Percentiles rank a stretch among this genome's conserved stretches.
phyloP scores from a whole-genome alignment of 495 filamentous ascomycete species.

The Penicillium desertorum region DNA sequence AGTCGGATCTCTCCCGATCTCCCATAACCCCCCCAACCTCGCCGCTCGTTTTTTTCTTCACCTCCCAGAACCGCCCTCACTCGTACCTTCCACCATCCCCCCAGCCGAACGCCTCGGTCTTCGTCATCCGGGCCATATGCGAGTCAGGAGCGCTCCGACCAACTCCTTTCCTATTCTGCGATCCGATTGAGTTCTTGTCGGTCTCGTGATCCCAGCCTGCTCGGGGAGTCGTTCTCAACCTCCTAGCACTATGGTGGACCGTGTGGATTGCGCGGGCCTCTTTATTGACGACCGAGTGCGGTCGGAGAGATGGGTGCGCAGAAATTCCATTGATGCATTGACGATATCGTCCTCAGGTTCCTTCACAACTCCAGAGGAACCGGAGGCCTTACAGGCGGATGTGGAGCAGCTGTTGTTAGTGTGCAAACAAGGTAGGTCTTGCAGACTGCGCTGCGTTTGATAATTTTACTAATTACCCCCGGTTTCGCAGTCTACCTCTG shows the following conservation, averaged over 20 bases:
- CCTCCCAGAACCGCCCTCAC: conserved; percentile 7
- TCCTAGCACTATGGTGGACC: conserved; percentile 58
- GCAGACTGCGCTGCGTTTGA: not conserved
- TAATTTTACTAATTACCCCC: conserved; percentile 10
- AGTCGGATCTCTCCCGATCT: not conserved
- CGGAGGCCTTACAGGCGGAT: conserved; percentile 51
- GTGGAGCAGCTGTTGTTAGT: conserved; percentile 49
- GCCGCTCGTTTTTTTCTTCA: conserved; percentile 3
- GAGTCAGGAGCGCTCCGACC: conserved; percentile 16
- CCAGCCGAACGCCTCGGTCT: conserved; percentile 7
- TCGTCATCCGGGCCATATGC: conserved; percentile 27
- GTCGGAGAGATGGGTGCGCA: conserved; percentile 59
- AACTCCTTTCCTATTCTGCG: conserved; percentile 16
- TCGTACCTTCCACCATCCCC: conserved; percentile 2
- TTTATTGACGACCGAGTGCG: conserved; percentile 76
- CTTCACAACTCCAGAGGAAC: conserved; percentile 43
- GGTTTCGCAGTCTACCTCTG: conserved; percentile 65
- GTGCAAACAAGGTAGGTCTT: conserved; percentile 54
- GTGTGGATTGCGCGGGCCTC: conserved; percentile 71
- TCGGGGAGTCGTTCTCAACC: conserved; percentile 9
- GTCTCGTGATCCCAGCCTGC: conserved; percentile 19
- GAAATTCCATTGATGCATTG: conserved; percentile 36
- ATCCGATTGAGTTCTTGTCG: conserved; percentile 14
- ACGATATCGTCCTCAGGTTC: conserved; percentile 27
- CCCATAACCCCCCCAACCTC: not conserved